Base-by-base conservation (phyloP, 805 yeast species). In the Priceomyces medius region DNA sequence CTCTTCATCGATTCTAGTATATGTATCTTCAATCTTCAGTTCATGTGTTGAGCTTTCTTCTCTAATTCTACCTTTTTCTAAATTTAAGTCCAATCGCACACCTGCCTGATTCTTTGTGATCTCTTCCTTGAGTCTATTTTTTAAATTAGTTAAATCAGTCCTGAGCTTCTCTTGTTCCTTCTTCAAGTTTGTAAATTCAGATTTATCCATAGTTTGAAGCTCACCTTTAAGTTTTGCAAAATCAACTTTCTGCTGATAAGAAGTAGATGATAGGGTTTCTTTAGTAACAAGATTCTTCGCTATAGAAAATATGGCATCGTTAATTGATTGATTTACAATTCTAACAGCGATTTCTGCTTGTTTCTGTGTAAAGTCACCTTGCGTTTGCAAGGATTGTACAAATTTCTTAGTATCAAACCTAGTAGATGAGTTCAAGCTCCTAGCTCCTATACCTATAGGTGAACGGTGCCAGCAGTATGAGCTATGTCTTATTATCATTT, bases 171-270 rank as follows among this genome's bases (percentile, higher is more conserved):
- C 98, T 56, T 87, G 91, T 58, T 93, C 97, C 55, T 84, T 86
- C 54, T 84, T 82, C 45, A 91, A 75, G 38, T 80, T 79, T 44
- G 85, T 82, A 56, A 87, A 85, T 55, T 93, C 98, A 20, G 88
- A 77, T 57, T 82, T 81, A 65, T 93, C 98, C 63, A 88, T 79
- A 37, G 88, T 81, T 53, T 88, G 90, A 31, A 93, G 73, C 60
- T 91, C 98, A 23, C 96, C 95, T 56, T 90, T 84, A 45, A 93
- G 75, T 58, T 91, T 91, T 28, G 97, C 93, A 73, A 93, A 91
- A 58, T 93, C 98, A 23, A 93, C 97, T 53, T 91, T 88, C 55
- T 93, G 98, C 59, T 91, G 96, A 62, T 93, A 93, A 3, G 96
- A 85, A 56, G 89, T 77, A 50, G 89, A 81, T 21, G 87, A 81